phyloP scores from a whole-genome alignment of 148 eudicot species.

The Vaccinium macrocarpon region DNA sequence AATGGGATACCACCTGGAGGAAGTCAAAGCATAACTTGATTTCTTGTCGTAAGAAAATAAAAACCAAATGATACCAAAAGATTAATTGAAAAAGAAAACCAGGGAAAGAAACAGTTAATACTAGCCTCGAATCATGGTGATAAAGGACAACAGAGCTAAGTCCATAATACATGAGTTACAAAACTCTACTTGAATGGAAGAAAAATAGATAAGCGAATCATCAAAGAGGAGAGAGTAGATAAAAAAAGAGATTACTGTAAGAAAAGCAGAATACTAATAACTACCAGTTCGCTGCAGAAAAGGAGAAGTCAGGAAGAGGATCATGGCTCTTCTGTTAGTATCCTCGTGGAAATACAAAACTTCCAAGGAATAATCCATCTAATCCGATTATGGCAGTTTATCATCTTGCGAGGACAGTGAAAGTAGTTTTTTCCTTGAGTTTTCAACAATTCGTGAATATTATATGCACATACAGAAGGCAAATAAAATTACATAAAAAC shows the following conservation, averaged over 20 bases:
- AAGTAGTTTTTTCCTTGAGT: no score
- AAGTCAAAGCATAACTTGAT: background rate
- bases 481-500: no score
- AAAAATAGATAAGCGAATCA: background rate
- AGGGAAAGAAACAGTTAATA: background rate
- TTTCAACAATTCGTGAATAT: no score
- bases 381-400: background rate
- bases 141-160: background rate
- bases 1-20: background rate
- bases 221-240: background rate
- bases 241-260: background rate
- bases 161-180: background rate
- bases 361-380: background rate
- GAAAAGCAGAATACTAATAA: background rate
- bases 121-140: background rate
- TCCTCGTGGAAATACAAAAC: background rate
- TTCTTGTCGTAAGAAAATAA: background rate
- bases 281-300: background rate
- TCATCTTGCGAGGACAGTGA: background rate
- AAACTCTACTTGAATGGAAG: background rate
- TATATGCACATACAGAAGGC: no score
- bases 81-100: background rate
- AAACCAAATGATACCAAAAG: background rate
- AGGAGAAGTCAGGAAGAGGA: conserved; percentile 2
- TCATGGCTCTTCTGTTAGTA: background rate